Percentiles rank a stretch among this genome's conserved stretches.
Evolutionary conservation across 345 rosid species (phyloP).

Genomic region (Barbarea vulgaris): DNA sequence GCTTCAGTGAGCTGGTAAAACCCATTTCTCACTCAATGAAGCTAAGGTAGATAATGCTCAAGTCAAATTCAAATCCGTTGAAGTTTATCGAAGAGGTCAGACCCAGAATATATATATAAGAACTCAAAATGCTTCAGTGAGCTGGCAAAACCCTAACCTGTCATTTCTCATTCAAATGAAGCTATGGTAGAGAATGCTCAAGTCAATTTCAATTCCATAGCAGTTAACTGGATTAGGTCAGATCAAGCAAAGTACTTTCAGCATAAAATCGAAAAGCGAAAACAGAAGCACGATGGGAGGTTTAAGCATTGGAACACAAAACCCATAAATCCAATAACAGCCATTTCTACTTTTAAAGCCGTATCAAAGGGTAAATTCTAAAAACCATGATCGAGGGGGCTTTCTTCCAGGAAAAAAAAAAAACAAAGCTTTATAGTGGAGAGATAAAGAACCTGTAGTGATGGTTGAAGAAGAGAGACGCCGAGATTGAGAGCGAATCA

Average conservation of each 20-base stretch:
- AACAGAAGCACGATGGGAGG: not conserved
- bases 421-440: not conserved
- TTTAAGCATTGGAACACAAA: not conserved
- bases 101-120: not conserved
- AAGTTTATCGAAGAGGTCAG: not conserved
- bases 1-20: too few relatives aligned
- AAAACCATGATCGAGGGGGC: not conserved
- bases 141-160: not conserved
- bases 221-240: not conserved
- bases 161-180: not conserved
- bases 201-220: not conserved
- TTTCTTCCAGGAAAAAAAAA: not conserved
- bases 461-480: slow-evolving; percentile 46
- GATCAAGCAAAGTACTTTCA: not conserved
- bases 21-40: too few relatives aligned
- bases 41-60: too few relatives aligned
- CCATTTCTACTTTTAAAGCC: not conserved
- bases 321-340: not conserved
- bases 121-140: not conserved
- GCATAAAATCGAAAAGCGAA: slow-evolving; percentile 5
- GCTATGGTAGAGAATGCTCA: not conserved
- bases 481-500: slow-evolving; percentile 64
- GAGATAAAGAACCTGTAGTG: slow-evolving; percentile 51
- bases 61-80: not conserved
- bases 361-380: not conserved